Conservation (phyloP, 129 eudicot species). For the Ambrosia trifida region DNA sequence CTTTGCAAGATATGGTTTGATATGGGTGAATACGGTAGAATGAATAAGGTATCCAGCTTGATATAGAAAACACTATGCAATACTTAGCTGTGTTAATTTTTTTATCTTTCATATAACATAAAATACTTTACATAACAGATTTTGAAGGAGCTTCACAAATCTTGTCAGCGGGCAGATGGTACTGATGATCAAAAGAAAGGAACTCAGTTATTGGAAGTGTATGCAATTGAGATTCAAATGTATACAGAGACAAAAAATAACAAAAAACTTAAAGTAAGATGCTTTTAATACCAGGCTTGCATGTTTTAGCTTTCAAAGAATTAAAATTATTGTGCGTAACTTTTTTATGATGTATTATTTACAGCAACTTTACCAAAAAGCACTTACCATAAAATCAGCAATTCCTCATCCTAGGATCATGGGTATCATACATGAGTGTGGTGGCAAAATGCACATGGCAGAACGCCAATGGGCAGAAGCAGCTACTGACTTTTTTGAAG, state of each 20-base stretch:
- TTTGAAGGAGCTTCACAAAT: conserved; percentile 95
- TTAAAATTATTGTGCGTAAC: conserved; percentile 3
- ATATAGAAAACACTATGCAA: neutral
- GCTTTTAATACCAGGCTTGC: conserved; percentile 2
- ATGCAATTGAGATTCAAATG: conserved; percentile 98
- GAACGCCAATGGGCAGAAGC: conserved; percentile 99
- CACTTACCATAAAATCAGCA: conserved; percentile 90
- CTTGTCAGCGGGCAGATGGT: conserved; percentile 94
- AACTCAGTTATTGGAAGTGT: conserved; percentile 92
- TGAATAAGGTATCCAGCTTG: conserved; percentile 71
- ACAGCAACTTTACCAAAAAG: conserved; percentile 94
- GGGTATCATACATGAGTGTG: conserved; percentile 98
- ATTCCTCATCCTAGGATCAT: conserved; percentile 98
- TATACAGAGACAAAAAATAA: conserved; percentile 97
- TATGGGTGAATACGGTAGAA: conserved; percentile 95
- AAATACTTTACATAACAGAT: conserved; percentile 46
- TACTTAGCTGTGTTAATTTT: neutral
- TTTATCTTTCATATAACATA: conserved; percentile 10
- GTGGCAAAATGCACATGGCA: conserved; percentile 99
- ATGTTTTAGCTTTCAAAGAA: conserved; percentile 4
- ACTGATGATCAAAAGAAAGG: conserved; percentile 99
- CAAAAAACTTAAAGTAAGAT: conserved; percentile 87
- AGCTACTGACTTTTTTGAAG: conserved; percentile 99
- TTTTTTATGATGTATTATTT: conserved; percentile 4
- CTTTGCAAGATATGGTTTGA: conserved; percentile 99